Percentiles rank a stretch among this genome's conserved stretches.
Conservation (phyloP, 176 grass and related monocot genomes). For the Triticum aestivum region IWGSC_CS_RefSeq_v2.1 NC_057809.1:580442625-580443124, state of each 20-base stretch:
- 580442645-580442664: background rate
- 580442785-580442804: no score
- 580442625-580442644: background rate
- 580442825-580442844: background rate
- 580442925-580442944: background rate
- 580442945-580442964: background rate
- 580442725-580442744: background rate
- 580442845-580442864: background rate
- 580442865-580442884: background rate
- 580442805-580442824: no score
- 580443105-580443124: background rate
- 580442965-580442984: background rate
- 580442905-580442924: no score
- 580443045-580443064: background rate
- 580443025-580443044: background rate
- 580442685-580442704: background rate
- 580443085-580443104: background rate
- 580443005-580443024: background rate
- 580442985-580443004: conserved; percentile 48
- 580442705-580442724: background rate
- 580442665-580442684: background rate
- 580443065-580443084: background rate
- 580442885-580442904: no score
- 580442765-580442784: no score
- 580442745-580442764: background rate